phyloP scores from a whole-genome alignment of 371 early-diverging fungal genomes.

The Mortierella sp. region DNA sequence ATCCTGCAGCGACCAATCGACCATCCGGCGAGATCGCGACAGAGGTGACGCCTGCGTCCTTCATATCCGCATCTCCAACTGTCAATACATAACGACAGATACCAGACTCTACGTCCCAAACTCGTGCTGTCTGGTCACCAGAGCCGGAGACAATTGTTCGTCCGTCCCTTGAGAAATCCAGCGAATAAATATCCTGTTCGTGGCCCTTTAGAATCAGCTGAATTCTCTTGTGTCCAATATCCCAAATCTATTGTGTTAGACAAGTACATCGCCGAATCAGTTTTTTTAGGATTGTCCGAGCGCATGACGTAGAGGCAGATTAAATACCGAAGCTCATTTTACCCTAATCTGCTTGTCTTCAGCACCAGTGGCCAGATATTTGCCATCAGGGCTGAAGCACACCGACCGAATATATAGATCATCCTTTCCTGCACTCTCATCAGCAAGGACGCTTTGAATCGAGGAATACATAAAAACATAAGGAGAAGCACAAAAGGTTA shows the following conservation, averaged over 20 bases:
- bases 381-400: slow-evolving; percentile 92
- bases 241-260: slow-evolving; percentile 67
- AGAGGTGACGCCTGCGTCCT: slow-evolving; percentile 92
- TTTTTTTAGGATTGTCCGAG: not conserved
- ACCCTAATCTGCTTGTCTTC: slow-evolving; percentile 93
- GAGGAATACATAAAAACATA: too few relatives aligned
- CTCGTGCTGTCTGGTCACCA: slow-evolving; percentile 88
- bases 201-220: slow-evolving; percentile 82
- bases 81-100: slow-evolving; percentile 72
- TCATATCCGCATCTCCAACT: slow-evolving; percentile 79
- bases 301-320: not conserved
- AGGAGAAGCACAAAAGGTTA: too few relatives aligned
- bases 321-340: slow-evolving; percentile 10
- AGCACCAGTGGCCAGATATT: slow-evolving; percentile 91
- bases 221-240: slow-evolving; percentile 70
- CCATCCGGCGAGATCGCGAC: slow-evolving; percentile 88
- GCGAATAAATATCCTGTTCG: slow-evolving; percentile 93
- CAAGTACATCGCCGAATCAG: not conserved
- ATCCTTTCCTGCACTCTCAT: slow-evolving; percentile 72
- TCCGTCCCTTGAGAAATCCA: slow-evolving; percentile 94
- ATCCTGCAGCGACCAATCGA: slow-evolving; percentile 80
- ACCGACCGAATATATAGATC: slow-evolving; percentile 95
- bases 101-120: slow-evolving; percentile 84
- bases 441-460: slow-evolving; percentile 69
- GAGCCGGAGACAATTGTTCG: slow-evolving; percentile 88